Conservation (phyloP, 139 green algal genomes). For the Deuterostichococcus epilithicus region DNA sequence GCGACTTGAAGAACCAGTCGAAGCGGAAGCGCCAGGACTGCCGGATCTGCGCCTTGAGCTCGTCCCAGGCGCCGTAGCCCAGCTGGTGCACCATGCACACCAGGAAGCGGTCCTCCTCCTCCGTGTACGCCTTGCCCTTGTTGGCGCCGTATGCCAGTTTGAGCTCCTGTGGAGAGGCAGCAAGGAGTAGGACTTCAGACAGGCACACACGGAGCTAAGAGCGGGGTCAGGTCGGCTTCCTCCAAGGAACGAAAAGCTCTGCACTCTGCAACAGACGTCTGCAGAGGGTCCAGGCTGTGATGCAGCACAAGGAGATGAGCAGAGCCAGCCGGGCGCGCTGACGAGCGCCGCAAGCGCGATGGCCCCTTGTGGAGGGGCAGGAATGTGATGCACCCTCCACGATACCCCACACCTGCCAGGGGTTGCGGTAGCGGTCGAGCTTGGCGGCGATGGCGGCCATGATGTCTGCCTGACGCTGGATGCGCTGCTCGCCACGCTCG, state of each 20-base stretch:
- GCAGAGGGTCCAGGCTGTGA: too few species aligned
- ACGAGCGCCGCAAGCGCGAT: too few species aligned
- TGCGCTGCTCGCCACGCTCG: slow-evolving; percentile 88
- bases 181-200: too few species aligned
- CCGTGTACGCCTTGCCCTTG: slow-evolving; percentile 97
- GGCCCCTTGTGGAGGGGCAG: neutral
- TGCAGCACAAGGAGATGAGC: too few species aligned
- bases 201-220: too few species aligned
- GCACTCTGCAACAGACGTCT: too few species aligned
- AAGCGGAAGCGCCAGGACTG: slow-evolving; percentile 94
- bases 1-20: slow-evolving; percentile 99
- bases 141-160: slow-evolving; percentile 89
- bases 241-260: too few species aligned
- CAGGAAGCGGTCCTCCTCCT: slow-evolving; percentile 99
- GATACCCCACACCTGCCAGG: slow-evolving; percentile 58
- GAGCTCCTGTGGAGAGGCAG: slow-evolving; percentile 35
- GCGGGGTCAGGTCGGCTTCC: too few species aligned
- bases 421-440: slow-evolving; percentile 93
- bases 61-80: slow-evolving; percentile 96
- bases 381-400: slow-evolving; percentile 40
- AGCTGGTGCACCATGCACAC: slow-evolving; percentile 95
- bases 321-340: too few species aligned
- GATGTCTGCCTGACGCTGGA: slow-evolving; percentile 78
- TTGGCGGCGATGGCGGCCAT: slow-evolving; percentile 86
- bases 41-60: slow-evolving; percentile 94